Conservation (phyloP, 306 rosid species). For the Casuarina equisetifolia region DNA sequence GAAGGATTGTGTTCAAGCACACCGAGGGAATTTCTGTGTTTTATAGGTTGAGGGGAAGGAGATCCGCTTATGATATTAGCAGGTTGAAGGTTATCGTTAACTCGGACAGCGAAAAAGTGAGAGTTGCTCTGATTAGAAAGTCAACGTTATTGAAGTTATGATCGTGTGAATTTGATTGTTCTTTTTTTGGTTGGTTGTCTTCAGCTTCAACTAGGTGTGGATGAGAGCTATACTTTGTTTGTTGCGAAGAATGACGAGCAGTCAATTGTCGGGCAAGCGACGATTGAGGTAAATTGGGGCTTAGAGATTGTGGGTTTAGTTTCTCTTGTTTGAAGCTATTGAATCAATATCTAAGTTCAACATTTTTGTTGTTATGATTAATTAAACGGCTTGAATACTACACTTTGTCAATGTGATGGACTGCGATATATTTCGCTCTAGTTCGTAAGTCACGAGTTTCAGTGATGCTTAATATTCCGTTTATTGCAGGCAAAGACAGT, state of each 20-base stretch:
- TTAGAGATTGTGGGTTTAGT: slow-evolving; percentile 4
- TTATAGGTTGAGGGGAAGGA: slow-evolving; percentile 37
- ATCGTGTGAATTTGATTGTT: slow-evolving; percentile 15
- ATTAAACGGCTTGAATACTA: neutral
- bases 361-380: neutral
- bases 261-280: slow-evolving; percentile 51
- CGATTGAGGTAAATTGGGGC: slow-evolving; percentile 59
- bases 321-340: neutral
- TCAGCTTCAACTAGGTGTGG: slow-evolving; percentile 93
- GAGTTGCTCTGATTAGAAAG: slow-evolving; percentile 4
- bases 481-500: slow-evolving; percentile 55
- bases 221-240: slow-evolving; percentile 78
- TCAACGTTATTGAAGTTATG: neutral
- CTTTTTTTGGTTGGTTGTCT: neutral
- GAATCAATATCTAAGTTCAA: neutral
- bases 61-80: slow-evolving; percentile 41
- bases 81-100: slow-evolving; percentile 54
- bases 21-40: slow-evolving; percentile 28
- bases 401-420: neutral
- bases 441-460: neutral
- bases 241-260: slow-evolving; percentile 50
- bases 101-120: slow-evolving; percentile 58
- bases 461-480: slow-evolving; percentile 19
- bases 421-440: neutral
- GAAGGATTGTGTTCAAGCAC: slow-evolving; percentile 63